phyloP scores from a whole-genome alignment of 495 filamentous ascomycete genomes.

The Trichoderma asperelloides region DNA sequence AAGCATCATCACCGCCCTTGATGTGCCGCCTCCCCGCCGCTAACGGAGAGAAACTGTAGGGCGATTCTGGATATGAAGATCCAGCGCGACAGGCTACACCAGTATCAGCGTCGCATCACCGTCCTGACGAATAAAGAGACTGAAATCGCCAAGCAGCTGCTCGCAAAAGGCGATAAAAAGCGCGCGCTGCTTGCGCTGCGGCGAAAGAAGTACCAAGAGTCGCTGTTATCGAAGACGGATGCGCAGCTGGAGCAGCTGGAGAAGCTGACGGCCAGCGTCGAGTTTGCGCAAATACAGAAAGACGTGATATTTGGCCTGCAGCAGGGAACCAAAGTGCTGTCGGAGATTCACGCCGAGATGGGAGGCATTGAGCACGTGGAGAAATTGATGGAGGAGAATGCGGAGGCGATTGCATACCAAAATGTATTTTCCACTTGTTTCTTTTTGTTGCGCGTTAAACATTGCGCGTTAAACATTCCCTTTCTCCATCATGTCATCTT shows the following conservation, averaged over 20 bases:
- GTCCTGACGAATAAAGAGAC: slow-evolving; percentile 77
- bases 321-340: slow-evolving; percentile 81
- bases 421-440: slow-evolving; percentile 38
- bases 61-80: slow-evolving; percentile 95
- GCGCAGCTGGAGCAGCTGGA: slow-evolving; percentile 82
- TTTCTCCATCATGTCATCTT: too few species aligned
- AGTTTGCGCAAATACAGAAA: slow-evolving; percentile 93
- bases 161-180: slow-evolving; percentile 62
- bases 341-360: slow-evolving; percentile 92
- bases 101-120: slow-evolving; percentile 84
- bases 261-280: slow-evolving; percentile 70
- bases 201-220: slow-evolving; percentile 94
- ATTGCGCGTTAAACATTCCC: neutral
- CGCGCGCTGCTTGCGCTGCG: slow-evolving; percentile 83
- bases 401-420: slow-evolving; percentile 82
- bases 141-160: slow-evolving; percentile 70
- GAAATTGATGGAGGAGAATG: slow-evolving; percentile 84
- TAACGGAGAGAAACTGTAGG: slow-evolving; percentile 32
- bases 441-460: neutral
- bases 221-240: slow-evolving; percentile 82
- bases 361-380: slow-evolving; percentile 88
- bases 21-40: neutral
- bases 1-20: neutral
- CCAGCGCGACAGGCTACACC: slow-evolving; percentile 92
- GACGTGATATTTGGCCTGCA: slow-evolving; percentile 87